These are phyloP conservation scores for Stephania yunnanensis DNA, from an alignment of 164 flowering plant genomes.

Conservation along the genomic window DNA sequence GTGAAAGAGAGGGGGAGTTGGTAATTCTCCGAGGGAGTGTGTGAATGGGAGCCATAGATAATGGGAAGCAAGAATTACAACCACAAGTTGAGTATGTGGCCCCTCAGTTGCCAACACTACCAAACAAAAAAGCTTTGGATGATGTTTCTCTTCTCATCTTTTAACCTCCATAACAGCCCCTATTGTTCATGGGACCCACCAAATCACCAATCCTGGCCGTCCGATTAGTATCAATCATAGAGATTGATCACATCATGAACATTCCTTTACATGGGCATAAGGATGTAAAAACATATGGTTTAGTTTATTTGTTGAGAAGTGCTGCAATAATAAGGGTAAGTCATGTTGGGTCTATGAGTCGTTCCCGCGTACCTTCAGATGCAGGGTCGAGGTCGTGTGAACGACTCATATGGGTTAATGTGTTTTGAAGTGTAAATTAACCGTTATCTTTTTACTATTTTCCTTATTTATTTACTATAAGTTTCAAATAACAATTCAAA, in stretches of 20 bases:
- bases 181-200: not conserved
- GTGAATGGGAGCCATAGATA: conserved; percentile 5
- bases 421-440: too few species aligned
- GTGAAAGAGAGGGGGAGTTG: too few species aligned
- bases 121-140: conserved; percentile 8
- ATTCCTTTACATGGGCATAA: not conserved
- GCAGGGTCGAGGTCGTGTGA: too few species aligned
- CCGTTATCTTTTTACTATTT: too few species aligned
- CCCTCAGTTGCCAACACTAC: conserved; percentile 30
- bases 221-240: not conserved
- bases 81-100: conserved; percentile 46
- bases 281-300: not conserved
- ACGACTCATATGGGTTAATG: too few species aligned
- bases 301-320: too few species aligned
- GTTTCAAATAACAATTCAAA: too few species aligned
- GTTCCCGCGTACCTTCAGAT: too few species aligned
- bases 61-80: conserved; percentile 13
- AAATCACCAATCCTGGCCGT: not conserved
- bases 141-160: not conserved
- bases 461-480: too few species aligned
- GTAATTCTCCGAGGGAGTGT: too few species aligned
- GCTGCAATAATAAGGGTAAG: too few species aligned
- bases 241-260: not conserved
- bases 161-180: not conserved
- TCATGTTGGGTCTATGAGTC: too few species aligned